Evolutionary conservation across 306 rosid genomes (phyloP), one percentile per base, ranked within the genome.

Genomic region (Pterocarpus santalinus): DNA sequence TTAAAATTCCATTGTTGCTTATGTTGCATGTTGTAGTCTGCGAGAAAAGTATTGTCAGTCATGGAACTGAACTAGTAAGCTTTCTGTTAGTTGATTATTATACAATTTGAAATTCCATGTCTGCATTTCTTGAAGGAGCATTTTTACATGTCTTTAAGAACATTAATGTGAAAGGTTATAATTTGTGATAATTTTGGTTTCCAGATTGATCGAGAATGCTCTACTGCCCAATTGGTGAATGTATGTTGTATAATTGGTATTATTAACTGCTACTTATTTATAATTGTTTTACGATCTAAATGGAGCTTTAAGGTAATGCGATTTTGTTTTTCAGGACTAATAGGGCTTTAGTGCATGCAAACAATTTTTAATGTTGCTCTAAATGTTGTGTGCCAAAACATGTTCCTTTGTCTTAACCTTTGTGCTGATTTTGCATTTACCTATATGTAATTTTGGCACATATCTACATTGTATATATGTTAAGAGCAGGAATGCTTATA

Each of bases 281-380:
- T 68, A 10, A 22, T 17, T 49, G 9, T 1, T 72, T 39, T 72
- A 65, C 6, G 14, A 34, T 34, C 57, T 57, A 8, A 57, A 8
- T 57, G 63, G 4, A 57, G 34, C 28, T 22, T 22, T 22, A 22
- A 22, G 28, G 28, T 22, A 22, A 22, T 22, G 28, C 28, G 1
- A 22, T 22, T 22, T 22, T 22, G 32, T 30, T 30, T 34, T 64
- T 22, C 34, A 2, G 8, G 36, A 11, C 39, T 61, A 30, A 3
- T 61, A 10, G 36, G 38, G 39, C 15, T 32, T 30, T 30, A 32
- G 56, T 12, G 38, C 39, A 61, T 7, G 8, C 39, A 32, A 61
- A 30, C 39, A 61, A 30, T 39, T 61, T 61, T 61, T 22, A 22
- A 22, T 75, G 81, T 88, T 77, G 44, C 22, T 34, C 69, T 64